These are phyloP conservation scores for Leptodermis oblonga DNA, from an alignment of 257 asterid genomes.

Conservation along the genomic window DNA sequence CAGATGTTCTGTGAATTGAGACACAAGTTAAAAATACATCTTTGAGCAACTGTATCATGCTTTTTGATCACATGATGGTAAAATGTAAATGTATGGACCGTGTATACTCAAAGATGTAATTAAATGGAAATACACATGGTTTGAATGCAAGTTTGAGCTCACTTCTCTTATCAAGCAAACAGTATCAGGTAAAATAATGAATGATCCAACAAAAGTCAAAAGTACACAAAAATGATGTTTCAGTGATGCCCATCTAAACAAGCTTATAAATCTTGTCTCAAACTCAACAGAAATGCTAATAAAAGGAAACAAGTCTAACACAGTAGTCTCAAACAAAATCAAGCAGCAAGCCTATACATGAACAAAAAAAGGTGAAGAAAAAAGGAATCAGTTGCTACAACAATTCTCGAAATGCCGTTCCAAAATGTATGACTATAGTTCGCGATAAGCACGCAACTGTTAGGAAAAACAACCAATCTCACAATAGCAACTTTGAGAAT, in stretches of 20 bases:
- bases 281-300: neutral
- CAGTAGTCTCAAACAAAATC: neutral
- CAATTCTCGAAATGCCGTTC: neutral
- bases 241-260: neutral
- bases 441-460: neutral
- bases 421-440: neutral
- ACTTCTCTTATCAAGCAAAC: neutral
- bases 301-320: neutral
- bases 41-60: neutral
- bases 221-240: neutral
- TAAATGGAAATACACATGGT: neutral
- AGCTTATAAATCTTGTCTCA: neutral
- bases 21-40: constrained; percentile 9
- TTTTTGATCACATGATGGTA: neutral
- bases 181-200: neutral
- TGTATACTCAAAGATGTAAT: neutral
- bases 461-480: neutral
- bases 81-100: neutral
- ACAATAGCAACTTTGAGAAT: neutral
- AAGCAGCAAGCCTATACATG: neutral
- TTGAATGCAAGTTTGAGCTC: neutral
- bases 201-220: neutral
- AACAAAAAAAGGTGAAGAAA: neutral
- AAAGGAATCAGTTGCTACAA: neutral
- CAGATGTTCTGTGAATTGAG: constrained; percentile 34